Base-by-base conservation (phyloP, 768 basidiomycete genomes). In the Hygrocybe punicea region DNA sequence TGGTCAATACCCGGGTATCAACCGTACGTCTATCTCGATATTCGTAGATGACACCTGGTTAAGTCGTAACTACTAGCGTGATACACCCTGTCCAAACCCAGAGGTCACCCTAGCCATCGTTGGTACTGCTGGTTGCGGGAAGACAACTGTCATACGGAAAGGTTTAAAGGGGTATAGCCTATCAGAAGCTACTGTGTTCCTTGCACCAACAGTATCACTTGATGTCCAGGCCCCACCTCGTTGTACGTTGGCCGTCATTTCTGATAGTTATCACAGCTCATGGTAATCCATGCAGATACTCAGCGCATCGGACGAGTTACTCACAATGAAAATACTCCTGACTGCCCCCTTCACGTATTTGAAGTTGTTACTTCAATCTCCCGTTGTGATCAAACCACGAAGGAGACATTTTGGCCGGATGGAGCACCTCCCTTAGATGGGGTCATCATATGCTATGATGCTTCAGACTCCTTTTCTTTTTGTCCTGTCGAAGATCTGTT, bases 401-500 rank as follows among this genome's bases (percentile, higher is more conserved):
- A 63, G 48, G 62, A 67, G 39, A 57, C 67, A 36, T 64, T 67
- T 44, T 84, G 84, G 79, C 81, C 87, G 6, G 75, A 79, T 25
- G 75, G 73, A 4, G 73, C 84, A 21, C 85, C 87, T 17, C 68
- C 70, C 16, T 76, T 92, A 51, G 86, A 93, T 60, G 96, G 88
- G 1, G 83, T 87, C 13, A 81, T 97, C 52, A 77, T 97, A 23
- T 97, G 93, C 66, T 97, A 94, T 69, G 90, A 94, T 71, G 81
- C 86, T 9, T 81, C 84, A 1, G 76, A 83, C 56, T 67, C 68
- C 55, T 69, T 74, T 1, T 92, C 92, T 19, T 86, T 91, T 63
- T 69, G 69, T 14, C 85, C 84, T 14, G 79, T 95, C 16, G 79
- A 84, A 67, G 78, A 78, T 29, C 78, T 91, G 48, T 76, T 95